These are phyloP conservation scores for Coccomyxa sp. DNA, from an alignment of 139 green algal genomes.

Conservation along the genomic window DNA sequence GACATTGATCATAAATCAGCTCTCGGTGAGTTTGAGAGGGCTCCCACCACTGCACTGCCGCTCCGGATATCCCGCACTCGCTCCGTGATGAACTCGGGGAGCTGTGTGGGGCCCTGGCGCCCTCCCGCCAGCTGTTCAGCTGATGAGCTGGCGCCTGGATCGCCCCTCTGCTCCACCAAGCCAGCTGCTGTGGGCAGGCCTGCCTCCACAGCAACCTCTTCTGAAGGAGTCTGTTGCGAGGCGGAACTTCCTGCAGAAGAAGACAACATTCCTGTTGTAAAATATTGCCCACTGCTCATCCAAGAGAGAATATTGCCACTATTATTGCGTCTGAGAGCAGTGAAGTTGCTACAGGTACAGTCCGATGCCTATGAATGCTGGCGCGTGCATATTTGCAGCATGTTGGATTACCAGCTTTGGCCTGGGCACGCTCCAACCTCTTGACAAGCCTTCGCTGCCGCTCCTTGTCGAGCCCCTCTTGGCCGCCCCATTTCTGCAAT, in stretches of 20 bases:
- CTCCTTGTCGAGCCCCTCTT: neutral
- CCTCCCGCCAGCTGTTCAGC: neutral
- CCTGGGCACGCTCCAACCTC: neutral
- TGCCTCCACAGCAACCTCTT: neutral
- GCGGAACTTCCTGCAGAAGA: neutral
- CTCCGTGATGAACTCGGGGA: neutral
- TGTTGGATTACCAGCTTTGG: neutral
- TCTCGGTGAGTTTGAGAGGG: neutral
- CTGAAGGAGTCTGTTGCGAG: neutral
- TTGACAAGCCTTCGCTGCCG: neutral
- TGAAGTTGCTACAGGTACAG: too few relatives aligned
- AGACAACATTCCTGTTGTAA: neutral
- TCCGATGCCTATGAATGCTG: neutral
- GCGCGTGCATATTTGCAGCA: neutral
- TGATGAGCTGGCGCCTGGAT: neutral
- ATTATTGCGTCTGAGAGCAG: neutral
- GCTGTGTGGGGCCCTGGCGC: too few relatives aligned
- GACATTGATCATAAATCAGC: neutral
- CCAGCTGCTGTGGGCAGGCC: neutral
- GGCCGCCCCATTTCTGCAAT: conserved; percentile 12
- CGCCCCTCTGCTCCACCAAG: neutral
- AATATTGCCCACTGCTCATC: neutral
- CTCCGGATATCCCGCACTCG: neutral
- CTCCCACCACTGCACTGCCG: neutral
- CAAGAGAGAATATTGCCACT: neutral